Evolutionary conservation across 345 rosid species (phyloP), one percentile per base, ranked within the genome.

Genomic region (Salix suchowensis): DNA sequence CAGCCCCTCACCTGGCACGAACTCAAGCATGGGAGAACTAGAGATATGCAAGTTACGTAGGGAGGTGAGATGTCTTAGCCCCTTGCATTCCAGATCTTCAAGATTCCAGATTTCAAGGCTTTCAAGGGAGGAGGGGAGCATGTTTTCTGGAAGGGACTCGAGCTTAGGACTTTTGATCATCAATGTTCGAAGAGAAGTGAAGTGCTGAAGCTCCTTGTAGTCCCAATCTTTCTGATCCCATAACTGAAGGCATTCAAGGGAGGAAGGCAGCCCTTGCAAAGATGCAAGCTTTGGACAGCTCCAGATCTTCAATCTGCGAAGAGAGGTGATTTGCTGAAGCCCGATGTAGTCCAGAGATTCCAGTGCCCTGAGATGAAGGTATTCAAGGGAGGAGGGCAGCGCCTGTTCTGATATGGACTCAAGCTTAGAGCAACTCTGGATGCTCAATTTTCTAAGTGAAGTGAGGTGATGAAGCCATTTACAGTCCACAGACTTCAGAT

Each of bases 401-500:
- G n/a, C n/a, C 58, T 19, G n/a, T 6, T 52, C 58, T 2, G n/a
- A 21, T 7, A 52, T 52, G 58, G n/a, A 77, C 46, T 70, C 46
- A 0, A 77, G 71, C 54, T 65, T 64, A n/a, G 39, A 71, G 39
- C 76, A 77, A 10, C 50, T 7, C 5, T 21, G 0, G 58, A 52
- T 52, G 8, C 8, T 52, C n/a, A 52, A 18, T 18, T 52, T 19
- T 1, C 58, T 7, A 19, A 52, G 58, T 19, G 23, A 52, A 23
- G 58, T 52, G 42, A 76, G 73, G 11, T 68, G 58, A 24, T 68
- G 73, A 70, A 76, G 7, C 40, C 73, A 66, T 1, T 58, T 58
- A 15, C 26, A 26, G 26, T 40, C 68, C 16, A 76, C 19, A 54
- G 39, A 69, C 58, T 76, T 68, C 67, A 76, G 9, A 67, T 67